Evolutionary conservation across 2,329 filamentous ascomycete genomes (phyloP).

Genomic region (Verticillium nonalfalfae): DNA sequence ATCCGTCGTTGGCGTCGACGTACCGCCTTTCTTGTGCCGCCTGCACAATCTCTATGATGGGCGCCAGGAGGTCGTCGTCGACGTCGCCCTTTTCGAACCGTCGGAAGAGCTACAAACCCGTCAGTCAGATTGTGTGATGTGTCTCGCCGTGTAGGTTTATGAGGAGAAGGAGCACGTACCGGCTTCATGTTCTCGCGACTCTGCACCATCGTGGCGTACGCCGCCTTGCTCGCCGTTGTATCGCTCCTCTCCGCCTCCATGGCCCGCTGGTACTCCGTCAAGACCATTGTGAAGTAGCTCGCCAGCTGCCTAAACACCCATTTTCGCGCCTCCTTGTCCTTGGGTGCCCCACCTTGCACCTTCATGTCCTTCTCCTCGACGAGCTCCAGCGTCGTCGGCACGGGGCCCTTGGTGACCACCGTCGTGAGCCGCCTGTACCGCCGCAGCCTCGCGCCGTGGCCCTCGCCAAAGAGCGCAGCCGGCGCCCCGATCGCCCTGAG

Average conservation of each 20-base stretch:
- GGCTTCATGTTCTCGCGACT: conserved; percentile 84
- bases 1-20: conserved; percentile 94
- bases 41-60: conserved; percentile 85
- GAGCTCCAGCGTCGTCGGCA: conserved; percentile 75
- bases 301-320: conserved; percentile 83
- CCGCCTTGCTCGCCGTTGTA: conserved; percentile 74
- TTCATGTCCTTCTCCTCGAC: conserved; percentile 88
- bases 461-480: conserved; percentile 73
- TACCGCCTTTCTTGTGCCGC: conserved; percentile 87
- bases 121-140: conserved; percentile 3
- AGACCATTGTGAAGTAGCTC: conserved; percentile 94
- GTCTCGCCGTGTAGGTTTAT: neutral
- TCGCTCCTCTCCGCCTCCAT: conserved; percentile 58
- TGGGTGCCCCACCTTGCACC: conserved; percentile 56
- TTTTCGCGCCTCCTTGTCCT: conserved; percentile 56
- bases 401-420: conserved; percentile 67
- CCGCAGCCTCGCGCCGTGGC: conserved; percentile 59
- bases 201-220: conserved; percentile 78
- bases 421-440: conserved; percentile 62
- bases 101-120: conserved; percentile 59
- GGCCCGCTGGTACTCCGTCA: conserved; percentile 78
- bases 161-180: conserved; percentile 22
- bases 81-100: conserved; percentile 79
- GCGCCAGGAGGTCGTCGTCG: conserved; percentile 70
- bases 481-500: conserved; percentile 71